phyloP scores from a whole-genome alignment of 75 land plant species.

The Chamaecyparis obtusa region DNA sequence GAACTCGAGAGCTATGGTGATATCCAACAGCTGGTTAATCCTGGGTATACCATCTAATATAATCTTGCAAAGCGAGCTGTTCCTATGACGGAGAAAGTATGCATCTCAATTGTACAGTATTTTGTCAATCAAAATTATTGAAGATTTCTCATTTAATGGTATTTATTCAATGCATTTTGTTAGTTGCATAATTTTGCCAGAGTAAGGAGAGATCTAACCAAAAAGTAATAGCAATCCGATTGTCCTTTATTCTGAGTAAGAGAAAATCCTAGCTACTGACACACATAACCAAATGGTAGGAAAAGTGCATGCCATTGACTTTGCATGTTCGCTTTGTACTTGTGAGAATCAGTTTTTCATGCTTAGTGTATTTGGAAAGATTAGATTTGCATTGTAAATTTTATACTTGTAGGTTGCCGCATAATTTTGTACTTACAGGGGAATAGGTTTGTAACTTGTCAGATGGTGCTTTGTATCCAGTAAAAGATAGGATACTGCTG shows the following conservation, averaged over 20 bases:
- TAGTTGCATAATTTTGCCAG: background rate
- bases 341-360: background rate
- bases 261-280: background rate
- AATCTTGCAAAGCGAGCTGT: background rate
- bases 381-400: background rate
- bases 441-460: background rate
- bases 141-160: background rate
- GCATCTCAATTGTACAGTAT: background rate
- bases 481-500: background rate
- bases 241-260: background rate
- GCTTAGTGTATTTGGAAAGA: background rate
- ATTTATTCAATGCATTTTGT: background rate
- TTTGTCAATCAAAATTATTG: background rate
- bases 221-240: background rate
- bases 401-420: background rate
- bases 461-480: background rate
- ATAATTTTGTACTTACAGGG: background rate
- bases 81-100: background rate
- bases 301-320: background rate
- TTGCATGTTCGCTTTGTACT: background rate
- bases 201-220: background rate
- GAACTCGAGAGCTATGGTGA: constrained; percentile 90
- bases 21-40: constrained; percentile 90
- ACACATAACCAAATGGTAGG: background rate
- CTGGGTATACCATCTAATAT: constrained; percentile 89